phyloP scores from a whole-genome alignment of 2,329 filamentous ascomycete genomes.

The Bimuria novae-zelandiae region DNA sequence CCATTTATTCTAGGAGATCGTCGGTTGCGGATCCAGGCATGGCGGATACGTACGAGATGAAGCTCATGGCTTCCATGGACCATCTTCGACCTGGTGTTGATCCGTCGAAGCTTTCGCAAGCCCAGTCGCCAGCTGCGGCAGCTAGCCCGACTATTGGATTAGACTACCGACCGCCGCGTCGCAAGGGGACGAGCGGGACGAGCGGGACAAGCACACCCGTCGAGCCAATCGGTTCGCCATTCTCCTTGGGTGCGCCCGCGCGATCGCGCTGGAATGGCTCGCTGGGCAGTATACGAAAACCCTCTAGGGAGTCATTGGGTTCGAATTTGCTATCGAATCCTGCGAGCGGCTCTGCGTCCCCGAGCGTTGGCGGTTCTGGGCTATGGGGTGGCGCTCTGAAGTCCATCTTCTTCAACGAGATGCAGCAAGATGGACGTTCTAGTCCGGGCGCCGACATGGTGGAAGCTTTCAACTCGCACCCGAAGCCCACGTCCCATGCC shows the following conservation, averaged over 20 bases:
- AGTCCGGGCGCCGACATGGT: slow-evolving; percentile 41
- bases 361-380: slow-evolving; percentile 29
- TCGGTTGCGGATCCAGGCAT: slow-evolving; percentile 51
- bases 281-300: slow-evolving; percentile 48
- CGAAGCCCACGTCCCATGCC: slow-evolving; percentile 24
- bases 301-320: slow-evolving; percentile 38
- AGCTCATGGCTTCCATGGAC: slow-evolving; percentile 74
- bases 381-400: slow-evolving; percentile 46
- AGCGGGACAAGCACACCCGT: slow-evolving; percentile 28
- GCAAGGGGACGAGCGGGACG: slow-evolving; percentile 13
- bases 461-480: slow-evolving; percentile 38
- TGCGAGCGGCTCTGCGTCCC: slow-evolving; percentile 26
- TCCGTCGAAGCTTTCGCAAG: slow-evolving; percentile 39
- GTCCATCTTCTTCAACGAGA: slow-evolving; percentile 17
- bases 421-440: slow-evolving; percentile 14
- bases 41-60: slow-evolving; percentile 72
- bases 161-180: slow-evolving; percentile 32
- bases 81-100: slow-evolving; percentile 64
- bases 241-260: slow-evolving; percentile 35
- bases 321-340: slow-evolving; percentile 25
- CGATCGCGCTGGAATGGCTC: slow-evolving; percentile 41
- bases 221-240: slow-evolving; percentile 36
- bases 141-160: slow-evolving; percentile 30
- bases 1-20: slow-evolving; percentile 37
- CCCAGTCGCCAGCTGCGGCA: slow-evolving; percentile 37